Base-by-base conservation (phyloP, 2,329 filamentous ascomycete species). In the Blastomyces gilchristii region DNA sequence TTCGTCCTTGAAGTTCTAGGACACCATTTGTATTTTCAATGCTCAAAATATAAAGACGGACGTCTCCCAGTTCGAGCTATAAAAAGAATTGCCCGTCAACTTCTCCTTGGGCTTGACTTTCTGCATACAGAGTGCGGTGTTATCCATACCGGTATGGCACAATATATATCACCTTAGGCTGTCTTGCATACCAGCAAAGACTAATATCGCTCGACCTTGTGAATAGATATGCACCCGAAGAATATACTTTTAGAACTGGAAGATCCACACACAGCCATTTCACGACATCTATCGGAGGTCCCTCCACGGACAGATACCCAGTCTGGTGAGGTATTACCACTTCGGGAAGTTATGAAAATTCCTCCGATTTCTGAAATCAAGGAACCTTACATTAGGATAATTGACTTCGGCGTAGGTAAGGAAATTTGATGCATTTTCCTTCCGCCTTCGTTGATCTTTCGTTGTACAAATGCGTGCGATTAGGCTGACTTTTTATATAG, bases 21-120 rank as follows among this genome's bases (percentile, higher is more conserved):
- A 12, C 66, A 71, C 43, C 66, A 68, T 60, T 39, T 72, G n/a
- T 64, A 63, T 52, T 67, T 67, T 54, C 68, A 71, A 62, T n/a
- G 62, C 25, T 61, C 64, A 54, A 67, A 63, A 50, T 71, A 66
- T 54, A 63, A 66, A 62, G 67, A 69, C 61, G 66, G 66, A 43
- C 65, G 62, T 60, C 16, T 71, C n/a, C 69, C 69, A n/a, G 63
- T 69, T 1, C 64, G 60, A 50, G 59, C 61, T 11, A 65, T 70
- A 41, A 69, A 68, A 64, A 49, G 39, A 2, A 68, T 72, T 47
- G 53, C 68, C 39, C 63, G 62, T 14, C 69, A 72, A 63, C 64
- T 71, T 65, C 62, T 72, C 9, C 66, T 69, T 22, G 67, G 63
- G n/a, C 66, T 71, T 45, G 69, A 71, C 41, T 72, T 70, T 65